phyloP scores from a whole-genome alignment of 2,329 filamentous ascomycete genomes.

The Aspergillus pseudonomiae region DNA sequence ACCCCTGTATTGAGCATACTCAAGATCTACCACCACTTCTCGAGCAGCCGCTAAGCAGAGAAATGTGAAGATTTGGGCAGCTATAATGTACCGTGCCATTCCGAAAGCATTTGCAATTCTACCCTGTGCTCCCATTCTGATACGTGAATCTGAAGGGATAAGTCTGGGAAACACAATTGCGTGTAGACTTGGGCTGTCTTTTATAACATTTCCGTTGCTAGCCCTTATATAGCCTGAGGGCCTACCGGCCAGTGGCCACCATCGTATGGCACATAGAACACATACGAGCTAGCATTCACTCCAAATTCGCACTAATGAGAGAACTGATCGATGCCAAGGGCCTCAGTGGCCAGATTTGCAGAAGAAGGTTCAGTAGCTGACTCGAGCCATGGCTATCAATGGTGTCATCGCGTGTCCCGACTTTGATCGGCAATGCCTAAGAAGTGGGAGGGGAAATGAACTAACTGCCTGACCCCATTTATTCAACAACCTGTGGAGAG shows the following conservation, averaged over 20 bases:
- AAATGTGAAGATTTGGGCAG: constrained; percentile 18
- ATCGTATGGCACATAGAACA: neutral
- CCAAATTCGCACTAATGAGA: neutral
- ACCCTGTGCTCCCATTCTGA: neutral
- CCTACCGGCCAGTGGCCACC: neutral
- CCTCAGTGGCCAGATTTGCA: neutral
- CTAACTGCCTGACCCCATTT: no score
- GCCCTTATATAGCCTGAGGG: neutral
- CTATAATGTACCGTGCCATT: constrained; percentile 7
- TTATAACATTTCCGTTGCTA: neutral
- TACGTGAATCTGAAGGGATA: neutral
- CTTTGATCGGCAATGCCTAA: neutral
- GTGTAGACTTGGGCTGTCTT: neutral
- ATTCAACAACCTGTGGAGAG: no score
- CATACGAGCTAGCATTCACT: neutral
- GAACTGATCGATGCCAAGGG: neutral
- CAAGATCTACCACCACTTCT: constrained; percentile 58
- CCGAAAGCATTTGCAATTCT: neutral
- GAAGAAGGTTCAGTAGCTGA: neutral
- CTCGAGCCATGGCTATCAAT: neutral
- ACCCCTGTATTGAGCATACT: constrained; percentile 69
- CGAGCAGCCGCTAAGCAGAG: constrained; percentile 27
- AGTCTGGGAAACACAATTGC: neutral
- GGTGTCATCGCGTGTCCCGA: neutral
- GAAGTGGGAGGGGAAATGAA: neutral